Evolutionary conservation across 2,329 filamentous ascomycete species (phyloP).

Genomic region (Penicillium expansum): DNA sequence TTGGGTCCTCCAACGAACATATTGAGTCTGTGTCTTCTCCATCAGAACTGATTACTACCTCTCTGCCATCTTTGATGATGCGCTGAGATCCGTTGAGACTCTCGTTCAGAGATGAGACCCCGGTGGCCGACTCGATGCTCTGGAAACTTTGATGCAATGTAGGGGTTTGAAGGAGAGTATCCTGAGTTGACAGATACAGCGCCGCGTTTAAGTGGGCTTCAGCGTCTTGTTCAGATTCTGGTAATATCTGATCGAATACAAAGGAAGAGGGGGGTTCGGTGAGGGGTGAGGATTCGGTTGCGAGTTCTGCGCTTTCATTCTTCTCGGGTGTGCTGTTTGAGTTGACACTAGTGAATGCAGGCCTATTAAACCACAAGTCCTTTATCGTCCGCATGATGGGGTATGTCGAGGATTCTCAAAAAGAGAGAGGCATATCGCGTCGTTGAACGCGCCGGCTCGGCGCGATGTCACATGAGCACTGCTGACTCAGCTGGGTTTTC

Average conservation of each 20-base stretch:
- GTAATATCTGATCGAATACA: conserved; percentile 23
- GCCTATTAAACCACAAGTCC: conserved; percentile 48
- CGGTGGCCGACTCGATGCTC: conserved; percentile 14
- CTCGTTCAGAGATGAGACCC: conserved; percentile 18
- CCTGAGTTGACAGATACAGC: conserved; percentile 12
- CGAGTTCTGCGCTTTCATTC: background rate
- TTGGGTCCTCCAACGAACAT: conserved; percentile 54
- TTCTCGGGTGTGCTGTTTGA: background rate
- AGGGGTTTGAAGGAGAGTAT: background rate
- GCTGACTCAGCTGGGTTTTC: background rate
- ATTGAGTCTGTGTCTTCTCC: conserved; percentile 65
- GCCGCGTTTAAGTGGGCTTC: conserved; percentile 19
- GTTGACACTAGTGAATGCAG: conserved; percentile 19
- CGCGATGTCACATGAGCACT: conserved; percentile 16
- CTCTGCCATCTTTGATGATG: conserved; percentile 55
- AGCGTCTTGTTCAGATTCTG: conserved; percentile 5
- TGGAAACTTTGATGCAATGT: conserved; percentile 18
- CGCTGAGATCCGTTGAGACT: conserved; percentile 46
- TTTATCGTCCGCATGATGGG: conserved; percentile 37
- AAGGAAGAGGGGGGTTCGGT: conserved; percentile 29
- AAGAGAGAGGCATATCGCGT: background rate
- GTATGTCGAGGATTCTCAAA: background rate
- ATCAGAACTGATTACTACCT: conserved; percentile 65
- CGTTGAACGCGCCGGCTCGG: background rate
- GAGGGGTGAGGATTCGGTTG: conserved; percentile 16